Evolutionary conservation across 768 basidiomycete species (phyloP).

Genomic region (Sporobolomyces roseus): DNA sequence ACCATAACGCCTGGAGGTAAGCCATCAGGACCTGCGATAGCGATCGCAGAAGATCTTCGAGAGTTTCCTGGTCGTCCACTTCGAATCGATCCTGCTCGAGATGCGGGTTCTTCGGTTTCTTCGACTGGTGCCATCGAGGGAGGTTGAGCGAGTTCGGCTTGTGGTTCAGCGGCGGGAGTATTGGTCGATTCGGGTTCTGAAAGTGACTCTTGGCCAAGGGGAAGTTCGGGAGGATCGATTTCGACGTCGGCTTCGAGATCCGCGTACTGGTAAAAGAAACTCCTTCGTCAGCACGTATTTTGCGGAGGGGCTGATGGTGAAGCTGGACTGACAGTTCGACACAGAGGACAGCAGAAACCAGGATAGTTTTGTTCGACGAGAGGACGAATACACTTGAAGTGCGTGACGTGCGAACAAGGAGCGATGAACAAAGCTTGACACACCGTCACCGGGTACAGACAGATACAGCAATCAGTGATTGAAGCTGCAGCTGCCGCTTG

Average conservation of each 20-base stretch:
- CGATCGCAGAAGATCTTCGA: conserved; percentile 5
- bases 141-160: conserved; percentile 25
- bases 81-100: conserved; percentile 23
- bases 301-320: too few species aligned
- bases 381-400: conserved; percentile 95
- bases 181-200: not conserved
- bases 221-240: conserved; percentile 51
- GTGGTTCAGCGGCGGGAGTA: conserved; percentile 25
- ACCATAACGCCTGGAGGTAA: conserved; percentile 9
- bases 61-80: conserved; percentile 19
- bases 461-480: conserved; percentile 81
- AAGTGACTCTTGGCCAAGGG: not conserved
- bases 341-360: conserved; percentile 90
- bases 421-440: conserved; percentile 96
- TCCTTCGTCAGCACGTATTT: too few species aligned
- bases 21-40: conserved; percentile 6
- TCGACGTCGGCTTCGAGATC: conserved; percentile 96
- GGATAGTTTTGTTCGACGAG: conserved; percentile 83
- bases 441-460: conserved; percentile 84
- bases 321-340: conserved; percentile 58
- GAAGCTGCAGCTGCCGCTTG: conserved; percentile 39
- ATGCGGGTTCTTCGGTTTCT: conserved; percentile 31
- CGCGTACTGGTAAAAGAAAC: conserved; percentile 56
- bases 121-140: conserved; percentile 19
- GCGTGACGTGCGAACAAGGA: conserved; percentile 84